Evolutionary conservation across 768 basidiomycete species (phyloP).

Genomic region (Suillus tomentosus): DNA sequence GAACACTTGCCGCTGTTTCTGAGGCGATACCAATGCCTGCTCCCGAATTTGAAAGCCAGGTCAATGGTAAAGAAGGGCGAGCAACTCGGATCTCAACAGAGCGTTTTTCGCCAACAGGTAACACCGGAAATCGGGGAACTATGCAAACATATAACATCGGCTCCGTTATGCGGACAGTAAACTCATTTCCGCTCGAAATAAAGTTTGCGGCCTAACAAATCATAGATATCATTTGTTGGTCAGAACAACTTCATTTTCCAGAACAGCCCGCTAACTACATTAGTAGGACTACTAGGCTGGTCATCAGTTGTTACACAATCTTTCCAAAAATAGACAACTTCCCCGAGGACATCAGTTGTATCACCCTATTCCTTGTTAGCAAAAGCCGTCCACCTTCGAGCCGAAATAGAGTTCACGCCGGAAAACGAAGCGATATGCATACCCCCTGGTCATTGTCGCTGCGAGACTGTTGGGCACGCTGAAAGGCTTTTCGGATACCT

Average conservation of each 20-base stretch:
- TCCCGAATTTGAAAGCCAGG: conserved; percentile 62
- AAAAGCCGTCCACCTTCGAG: conserved; percentile 87
- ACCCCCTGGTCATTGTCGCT: conserved; percentile 67
- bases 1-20: conserved; percentile 37
- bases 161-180: conserved; percentile 64
- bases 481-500: conserved; percentile 63
- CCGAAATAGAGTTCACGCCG: conserved; percentile 93
- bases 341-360: conserved; percentile 40
- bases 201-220: conserved; percentile 41
- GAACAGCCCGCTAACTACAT: not conserved
- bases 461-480: conserved; percentile 58
- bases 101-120: conserved; percentile 69
- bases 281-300: not conserved
- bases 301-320: not conserved
- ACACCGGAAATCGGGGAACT: conserved; percentile 87
- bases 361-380: conserved; percentile 80
- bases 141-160: conserved; percentile 56
- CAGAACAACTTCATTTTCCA: not conserved
- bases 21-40: conserved; percentile 24
- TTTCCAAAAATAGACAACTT: conserved; percentile 14
- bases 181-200: conserved; percentile 27
- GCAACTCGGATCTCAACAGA: conserved; percentile 61
- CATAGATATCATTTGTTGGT: conserved; percentile 40
- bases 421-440: conserved; percentile 70
- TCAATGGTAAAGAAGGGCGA: conserved; percentile 68